Percentiles rank a stretch among this genome's conserved stretches.
phyloP scores from a whole-genome alignment of 2,329 filamentous ascomycete genomes.

The Monosporascus ibericus region DNA sequence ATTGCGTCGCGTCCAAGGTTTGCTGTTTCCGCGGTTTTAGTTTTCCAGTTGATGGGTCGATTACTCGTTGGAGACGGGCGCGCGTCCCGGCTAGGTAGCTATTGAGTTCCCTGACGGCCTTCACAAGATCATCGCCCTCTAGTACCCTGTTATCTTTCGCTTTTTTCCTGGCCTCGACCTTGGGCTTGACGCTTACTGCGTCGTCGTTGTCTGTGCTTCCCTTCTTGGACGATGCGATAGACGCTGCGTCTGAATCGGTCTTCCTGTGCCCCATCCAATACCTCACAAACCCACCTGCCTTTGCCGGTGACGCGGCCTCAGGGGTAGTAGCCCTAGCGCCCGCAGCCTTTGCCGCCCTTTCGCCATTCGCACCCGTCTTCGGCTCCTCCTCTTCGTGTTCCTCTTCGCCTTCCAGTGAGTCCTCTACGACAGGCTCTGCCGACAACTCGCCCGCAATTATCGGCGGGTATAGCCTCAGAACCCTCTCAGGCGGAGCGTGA shows the following conservation, averaged over 20 bases:
- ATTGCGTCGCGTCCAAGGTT: neutral
- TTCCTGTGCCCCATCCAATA: conserved; percentile 46
- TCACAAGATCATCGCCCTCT: conserved; percentile 77
- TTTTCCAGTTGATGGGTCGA: conserved; percentile 57
- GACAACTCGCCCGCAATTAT: conserved; percentile 80
- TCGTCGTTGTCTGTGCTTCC: conserved; percentile 47
- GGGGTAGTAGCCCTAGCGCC: conserved; percentile 13
- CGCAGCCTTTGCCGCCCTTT: conserved; percentile 23
- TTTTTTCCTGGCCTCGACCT: conserved; percentile 33
- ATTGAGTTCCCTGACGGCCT: conserved; percentile 76
- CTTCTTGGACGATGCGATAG: conserved; percentile 53
- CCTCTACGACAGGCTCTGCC: conserved; percentile 38
- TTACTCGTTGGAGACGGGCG: conserved; percentile 53
- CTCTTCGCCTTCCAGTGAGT: conserved; percentile 36
- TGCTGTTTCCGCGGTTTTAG: conserved; percentile 43
- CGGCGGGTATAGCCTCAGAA: conserved; percentile 77
- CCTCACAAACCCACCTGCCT: conserved; percentile 44
- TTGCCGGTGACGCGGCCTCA: conserved; percentile 30
- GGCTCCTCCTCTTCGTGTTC: conserved; percentile 31
- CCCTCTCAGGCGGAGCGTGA: conserved; percentile 80
- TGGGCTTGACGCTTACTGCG: conserved; percentile 43
- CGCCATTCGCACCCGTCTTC: conserved; percentile 27
- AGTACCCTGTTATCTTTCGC: conserved; percentile 45
- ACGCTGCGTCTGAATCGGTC: conserved; percentile 47
- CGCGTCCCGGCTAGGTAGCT: conserved; percentile 86